These are phyloP conservation scores for Phascolomyces articulosus DNA, from an alignment of 371 early-diverging fungal genomes.

Conservation along the genomic window DNA sequence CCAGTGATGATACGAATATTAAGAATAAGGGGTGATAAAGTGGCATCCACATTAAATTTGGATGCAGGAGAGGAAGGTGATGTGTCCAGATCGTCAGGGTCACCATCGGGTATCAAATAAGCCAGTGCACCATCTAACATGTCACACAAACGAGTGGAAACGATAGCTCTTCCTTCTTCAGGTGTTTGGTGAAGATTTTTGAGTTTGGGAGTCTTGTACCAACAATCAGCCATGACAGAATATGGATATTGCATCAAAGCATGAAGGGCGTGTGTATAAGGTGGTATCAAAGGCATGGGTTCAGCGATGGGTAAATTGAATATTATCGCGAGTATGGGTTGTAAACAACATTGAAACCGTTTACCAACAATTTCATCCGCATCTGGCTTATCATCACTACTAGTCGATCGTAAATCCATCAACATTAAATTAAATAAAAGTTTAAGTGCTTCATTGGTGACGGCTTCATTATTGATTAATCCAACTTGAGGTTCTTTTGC, in stretches of 20 bases:
- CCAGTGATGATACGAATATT: constrained; percentile 54
- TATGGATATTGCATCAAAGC: constrained; percentile 67
- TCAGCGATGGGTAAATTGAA: constrained; percentile 43
- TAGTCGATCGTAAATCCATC: constrained; percentile 30
- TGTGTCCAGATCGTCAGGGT: constrained; percentile 28
- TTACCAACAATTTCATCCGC: constrained; percentile 24
- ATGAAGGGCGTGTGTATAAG: constrained; percentile 78
- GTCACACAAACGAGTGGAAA: constrained; percentile 20
- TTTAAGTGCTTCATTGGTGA: constrained; percentile 61
- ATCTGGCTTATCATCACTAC: constrained; percentile 3
- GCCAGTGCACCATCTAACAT: constrained; percentile 31
- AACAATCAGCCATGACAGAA: constrained; percentile 32
- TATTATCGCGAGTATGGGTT: constrained; percentile 37
- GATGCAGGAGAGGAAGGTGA: background rate
- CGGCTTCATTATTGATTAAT: constrained; percentile 47
- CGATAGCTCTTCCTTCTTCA: constrained; percentile 15
- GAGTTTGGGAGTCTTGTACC: constrained; percentile 40
- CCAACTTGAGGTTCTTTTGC: constrained; percentile 3
- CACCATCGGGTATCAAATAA: constrained; percentile 46
- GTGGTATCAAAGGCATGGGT: constrained; percentile 69
- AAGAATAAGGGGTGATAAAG: constrained; percentile 68
- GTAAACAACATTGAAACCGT: constrained; percentile 29
- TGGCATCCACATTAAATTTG: constrained; percentile 55
- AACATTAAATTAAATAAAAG: constrained; percentile 61
- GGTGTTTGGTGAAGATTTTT: background rate